These are phyloP conservation scores for Blastomyces gilchristii DNA, from an alignment of 2,329 filamentous ascomycete genomes.

Conservation along the genomic window DNA sequence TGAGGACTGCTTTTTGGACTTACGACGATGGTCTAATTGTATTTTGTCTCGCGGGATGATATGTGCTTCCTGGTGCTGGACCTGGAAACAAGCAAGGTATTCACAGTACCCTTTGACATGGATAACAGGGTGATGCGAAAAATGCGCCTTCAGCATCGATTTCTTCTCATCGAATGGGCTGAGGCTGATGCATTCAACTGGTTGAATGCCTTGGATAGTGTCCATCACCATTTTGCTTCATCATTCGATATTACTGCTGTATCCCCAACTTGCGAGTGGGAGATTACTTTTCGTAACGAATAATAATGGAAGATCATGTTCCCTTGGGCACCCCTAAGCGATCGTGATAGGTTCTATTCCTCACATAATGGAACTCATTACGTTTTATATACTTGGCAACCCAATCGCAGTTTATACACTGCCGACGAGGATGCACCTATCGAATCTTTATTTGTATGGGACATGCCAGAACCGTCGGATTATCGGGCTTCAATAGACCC, in stretches of 20 bases:
- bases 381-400: slow-evolving; percentile 53
- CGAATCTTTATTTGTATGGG: slow-evolving; percentile 51
- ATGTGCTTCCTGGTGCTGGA: slow-evolving; percentile 40
- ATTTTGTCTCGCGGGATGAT: slow-evolving; percentile 35
- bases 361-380: slow-evolving; percentile 51
- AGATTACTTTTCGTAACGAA: slow-evolving; percentile 42
- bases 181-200: slow-evolving; percentile 44
- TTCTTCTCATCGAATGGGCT: slow-evolving; percentile 58
- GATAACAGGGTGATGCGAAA: slow-evolving; percentile 44
- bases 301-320: slow-evolving; percentile 50
- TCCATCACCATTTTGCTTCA: slow-evolving; percentile 51
- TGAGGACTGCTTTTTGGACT: slow-evolving; percentile 41
- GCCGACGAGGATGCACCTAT: slow-evolving; percentile 46
- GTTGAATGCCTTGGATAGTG: slow-evolving; percentile 42
- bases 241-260: slow-evolving; percentile 42
- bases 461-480: slow-evolving; percentile 42
- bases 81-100: slow-evolving; percentile 36
- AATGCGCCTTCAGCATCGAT: slow-evolving; percentile 42
- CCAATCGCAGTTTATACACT: slow-evolving; percentile 45
- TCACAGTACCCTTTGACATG: slow-evolving; percentile 44
- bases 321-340: slow-evolving; percentile 45
- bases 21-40: slow-evolving; percentile 49
- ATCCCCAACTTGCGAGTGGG: slow-evolving; percentile 28
- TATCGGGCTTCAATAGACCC: slow-evolving; percentile 46
- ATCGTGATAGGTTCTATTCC: slow-evolving; percentile 53